phyloP scores from a whole-genome alignment of 2,329 filamentous ascomycete species.

The Alternaria infectoria region DNA sequence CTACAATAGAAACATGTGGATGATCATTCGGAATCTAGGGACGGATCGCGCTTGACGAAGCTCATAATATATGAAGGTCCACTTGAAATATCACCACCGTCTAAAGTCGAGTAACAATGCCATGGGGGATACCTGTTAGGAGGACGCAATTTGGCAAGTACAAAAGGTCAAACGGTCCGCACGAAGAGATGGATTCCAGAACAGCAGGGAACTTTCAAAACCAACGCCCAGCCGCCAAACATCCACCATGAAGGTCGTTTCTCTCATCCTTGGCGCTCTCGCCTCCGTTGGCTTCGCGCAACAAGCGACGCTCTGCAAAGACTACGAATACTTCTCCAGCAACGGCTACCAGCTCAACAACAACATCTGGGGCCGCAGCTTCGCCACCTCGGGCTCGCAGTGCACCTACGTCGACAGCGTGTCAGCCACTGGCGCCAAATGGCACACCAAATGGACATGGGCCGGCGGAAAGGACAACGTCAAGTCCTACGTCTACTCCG shows the following conservation, averaged over 20 bases:
- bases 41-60: conserved; percentile 7
- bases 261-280: conserved; percentile 8
- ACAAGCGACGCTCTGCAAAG: conserved; percentile 21
- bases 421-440: conserved; percentile 19
- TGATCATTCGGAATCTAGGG: conserved; percentile 11
- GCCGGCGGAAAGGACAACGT: conserved; percentile 29
- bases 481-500: conserved; percentile 31
- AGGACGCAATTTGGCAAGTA: neutral
- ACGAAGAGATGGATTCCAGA: neutral
- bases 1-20: neutral
- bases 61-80: conserved; percentile 8
- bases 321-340: conserved; percentile 26
- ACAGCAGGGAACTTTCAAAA: neutral
- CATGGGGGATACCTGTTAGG: neutral
- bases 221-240: neutral
- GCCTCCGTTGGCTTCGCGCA: conserved; percentile 4
- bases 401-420: conserved; percentile 29
- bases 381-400: conserved; percentile 20
- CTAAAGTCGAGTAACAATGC: conserved; percentile 3
- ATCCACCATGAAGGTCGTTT: conserved; percentile 10
- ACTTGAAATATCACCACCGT: conserved; percentile 5
- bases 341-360: conserved; percentile 34
- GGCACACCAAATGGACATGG: conserved; percentile 27
- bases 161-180: conserved; percentile 1
- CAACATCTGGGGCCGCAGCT: conserved; percentile 31